These are phyloP conservation scores for Trichothecium sympodiale DNA, from an alignment of 2,329 filamentous ascomycete genomes.

Conservation along the genomic window DNA sequence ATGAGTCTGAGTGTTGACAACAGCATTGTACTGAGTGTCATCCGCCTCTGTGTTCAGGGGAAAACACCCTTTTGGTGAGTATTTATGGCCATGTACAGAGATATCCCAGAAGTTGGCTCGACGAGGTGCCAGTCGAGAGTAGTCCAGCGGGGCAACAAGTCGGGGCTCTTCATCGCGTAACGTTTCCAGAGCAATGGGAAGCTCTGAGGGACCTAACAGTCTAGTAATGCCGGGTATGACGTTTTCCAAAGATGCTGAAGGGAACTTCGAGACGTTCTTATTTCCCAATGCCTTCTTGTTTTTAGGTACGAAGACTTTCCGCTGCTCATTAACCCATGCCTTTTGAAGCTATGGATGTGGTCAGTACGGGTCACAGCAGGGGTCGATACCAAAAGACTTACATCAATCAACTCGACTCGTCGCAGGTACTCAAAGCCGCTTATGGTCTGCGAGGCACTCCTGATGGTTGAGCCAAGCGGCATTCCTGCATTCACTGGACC, in stretches of 20 bases:
- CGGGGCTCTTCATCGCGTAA: slow-evolving; percentile 9
- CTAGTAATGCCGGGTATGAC: slow-evolving; percentile 14
- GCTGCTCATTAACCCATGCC: slow-evolving; percentile 15
- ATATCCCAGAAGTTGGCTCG: slow-evolving; percentile 19
- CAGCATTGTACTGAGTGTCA: slow-evolving; percentile 15
- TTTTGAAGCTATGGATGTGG: slow-evolving; percentile 13
- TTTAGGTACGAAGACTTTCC: slow-evolving; percentile 4
- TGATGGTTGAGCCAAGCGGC: slow-evolving; percentile 2
- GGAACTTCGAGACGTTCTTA: no score
- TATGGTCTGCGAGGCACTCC: slow-evolving; percentile 8
- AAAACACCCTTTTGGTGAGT: slow-evolving; percentile 18
- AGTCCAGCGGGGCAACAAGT: slow-evolving; percentile 11
- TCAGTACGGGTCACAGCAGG: neutral
- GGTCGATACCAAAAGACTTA: neutral
- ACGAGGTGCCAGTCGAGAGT: slow-evolving; percentile 11
- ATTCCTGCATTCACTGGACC: slow-evolving; percentile 7
- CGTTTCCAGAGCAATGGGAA: slow-evolving; percentile 8
- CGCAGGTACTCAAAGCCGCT: slow-evolving; percentile 25
- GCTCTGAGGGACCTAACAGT: slow-evolving; percentile 8
- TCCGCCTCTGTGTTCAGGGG: slow-evolving; percentile 17
- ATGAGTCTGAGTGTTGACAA: slow-evolving; percentile 19
- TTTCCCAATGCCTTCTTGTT: neutral
- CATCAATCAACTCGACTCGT: slow-evolving; percentile 17
- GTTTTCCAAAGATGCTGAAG: slow-evolving; percentile 6
- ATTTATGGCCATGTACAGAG: slow-evolving; percentile 14